Percentiles rank a stretch among this genome's conserved stretches.
These are phyloP conservation scores for Tetratostichococcus sp. DNA, from an alignment of 139 green algal species.

Conservation along the genomic window DNA sequence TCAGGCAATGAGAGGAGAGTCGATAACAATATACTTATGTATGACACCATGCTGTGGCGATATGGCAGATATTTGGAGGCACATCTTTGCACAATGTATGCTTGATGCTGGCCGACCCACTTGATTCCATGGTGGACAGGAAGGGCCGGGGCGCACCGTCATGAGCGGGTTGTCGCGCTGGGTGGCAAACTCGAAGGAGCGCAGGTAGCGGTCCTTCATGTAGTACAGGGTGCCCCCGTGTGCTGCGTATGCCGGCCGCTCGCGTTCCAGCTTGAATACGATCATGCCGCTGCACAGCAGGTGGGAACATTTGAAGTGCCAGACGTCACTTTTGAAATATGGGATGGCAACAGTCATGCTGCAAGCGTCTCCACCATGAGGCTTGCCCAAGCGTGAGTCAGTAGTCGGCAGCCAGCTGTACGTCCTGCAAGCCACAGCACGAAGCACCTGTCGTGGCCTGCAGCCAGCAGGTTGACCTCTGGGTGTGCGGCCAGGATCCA, in stretches of 20 bases:
- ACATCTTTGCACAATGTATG: no score
- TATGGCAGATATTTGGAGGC: no score
- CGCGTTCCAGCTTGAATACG: slow-evolving; percentile 99
- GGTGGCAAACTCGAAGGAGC: slow-evolving; percentile 83
- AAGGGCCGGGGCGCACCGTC: slow-evolving; percentile 55
- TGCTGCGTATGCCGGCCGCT: slow-evolving; percentile 86
- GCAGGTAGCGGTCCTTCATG: slow-evolving; percentile 96
- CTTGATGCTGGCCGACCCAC: no score
- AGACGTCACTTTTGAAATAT: no score
- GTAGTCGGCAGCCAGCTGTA: no score
- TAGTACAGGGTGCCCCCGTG: slow-evolving; percentile 90
- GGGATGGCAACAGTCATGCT: no score
- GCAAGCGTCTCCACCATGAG: no score
- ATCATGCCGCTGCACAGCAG: slow-evolving; percentile 88
- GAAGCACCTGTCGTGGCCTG: slow-evolving; percentile 87
- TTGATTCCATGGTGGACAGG: not conserved
- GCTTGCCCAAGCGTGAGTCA: no score
- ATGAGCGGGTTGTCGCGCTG: slow-evolving; percentile 90
- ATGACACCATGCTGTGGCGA: no score
- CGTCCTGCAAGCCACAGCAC: not conserved
- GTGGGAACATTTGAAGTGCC: not conserved
- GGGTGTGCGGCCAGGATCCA: slow-evolving; percentile 97
- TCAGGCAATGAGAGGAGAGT: no score
- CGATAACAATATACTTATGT: no score
- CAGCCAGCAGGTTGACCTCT: slow-evolving; percentile 97